Evolutionary conservation across 2,329 filamentous ascomycete genomes (phyloP), one percentile per base, ranked within the genome.

Genomic region (Penicillium sp.): DNA sequence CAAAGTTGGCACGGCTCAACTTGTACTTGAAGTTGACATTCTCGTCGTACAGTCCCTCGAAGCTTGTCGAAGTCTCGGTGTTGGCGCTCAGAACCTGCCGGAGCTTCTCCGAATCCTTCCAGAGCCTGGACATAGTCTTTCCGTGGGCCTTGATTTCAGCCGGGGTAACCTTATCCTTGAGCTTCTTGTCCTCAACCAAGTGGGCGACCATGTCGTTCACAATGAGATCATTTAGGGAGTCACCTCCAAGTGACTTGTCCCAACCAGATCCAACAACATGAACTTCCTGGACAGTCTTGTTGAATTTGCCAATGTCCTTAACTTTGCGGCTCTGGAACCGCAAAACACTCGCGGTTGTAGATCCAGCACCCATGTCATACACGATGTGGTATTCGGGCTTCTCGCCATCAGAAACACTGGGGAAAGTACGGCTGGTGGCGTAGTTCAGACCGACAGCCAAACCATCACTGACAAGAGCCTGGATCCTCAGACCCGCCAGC

Each of bases 291-390:
- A 99, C 79, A 1, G 92, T 97, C 84, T 97, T 97, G 82, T 97
- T 97, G 80, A 86, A 93, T 74, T 90, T 92, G 64, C 92, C 93
- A 55, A 93, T 78, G 67, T 97, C 93, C 82, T 97, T 99, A 61
- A 97, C 88, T 1, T 84, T 87, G 66, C 89, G 88, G 72, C 90
- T 89, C 75, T 97, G 93, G 78, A 99, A 96, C 68, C 88, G 89
- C 72, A 99, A 78, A 52, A 99, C 81, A 7, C 92, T 94, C 5
- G 93, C 93, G 68, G 91, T 96, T 33, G 93, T 90, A 45, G 91
- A 97, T 5, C 94, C 94, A 65, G 94, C 93, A 65, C 94, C 94
- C 93, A 99, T 97, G 73, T 99, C 94, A 71, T 94, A 99, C 31
- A 99, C 86, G 73, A 99, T 79, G 77, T 99, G 91, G 68, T 93